Evolutionary conservation across 345 rosid genomes (phyloP), one percentile per base, ranked within the genome.

Genomic region (Eucalyptus cladocalyx): DNA sequence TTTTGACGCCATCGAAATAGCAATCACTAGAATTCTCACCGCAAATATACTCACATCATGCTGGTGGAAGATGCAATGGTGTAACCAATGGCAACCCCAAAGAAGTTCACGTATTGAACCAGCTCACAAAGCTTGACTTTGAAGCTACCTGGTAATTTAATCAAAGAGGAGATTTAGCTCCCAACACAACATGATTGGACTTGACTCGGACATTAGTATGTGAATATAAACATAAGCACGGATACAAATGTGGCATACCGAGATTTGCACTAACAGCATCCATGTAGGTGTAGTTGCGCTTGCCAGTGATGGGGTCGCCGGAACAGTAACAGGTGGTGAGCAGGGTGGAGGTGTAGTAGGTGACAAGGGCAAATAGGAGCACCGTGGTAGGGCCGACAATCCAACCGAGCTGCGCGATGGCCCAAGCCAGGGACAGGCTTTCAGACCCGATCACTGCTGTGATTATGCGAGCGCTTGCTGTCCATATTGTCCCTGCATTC

Each of bases 41-140:
- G 30, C 13, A 40, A 9, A 26, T 11, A 7, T 23, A 91, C 95
- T 92, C 89, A 94, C 97, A 95, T 90, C 95, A 94, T 89, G 91
- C 97, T 95, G n/a, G 94, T 93, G 49, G 97, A 92, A 9, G 97
- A 89, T 87, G 95, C 98, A 80, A 95, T 95, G 2, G 97, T 95
- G 91, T 94, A 96, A 6, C 96, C 94, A 90, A 96, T 89, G 72
- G 98, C 94, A 69, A 94, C 91, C 54, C 98, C 97, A 89, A 96
- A 95, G 54, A 96, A 95, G 88, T 93, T 95, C 89, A 91, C 28
- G 89, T 95, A 95, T 90, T 94, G 97, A 81, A 95, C 92, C 69
- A 88, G 30, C 60, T 97, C 97, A 88, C 96, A 96, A 43, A 96
- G 4, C 92, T 91, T 93, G 69, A 93, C 94, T 86, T 93, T 90